A percentile compares a stretch with the other conserved stretches of the same genome.
Evolutionary conservation across 352 stramenopile species (phyloP).

Genomic region (Blastocystis sp.): DNA sequence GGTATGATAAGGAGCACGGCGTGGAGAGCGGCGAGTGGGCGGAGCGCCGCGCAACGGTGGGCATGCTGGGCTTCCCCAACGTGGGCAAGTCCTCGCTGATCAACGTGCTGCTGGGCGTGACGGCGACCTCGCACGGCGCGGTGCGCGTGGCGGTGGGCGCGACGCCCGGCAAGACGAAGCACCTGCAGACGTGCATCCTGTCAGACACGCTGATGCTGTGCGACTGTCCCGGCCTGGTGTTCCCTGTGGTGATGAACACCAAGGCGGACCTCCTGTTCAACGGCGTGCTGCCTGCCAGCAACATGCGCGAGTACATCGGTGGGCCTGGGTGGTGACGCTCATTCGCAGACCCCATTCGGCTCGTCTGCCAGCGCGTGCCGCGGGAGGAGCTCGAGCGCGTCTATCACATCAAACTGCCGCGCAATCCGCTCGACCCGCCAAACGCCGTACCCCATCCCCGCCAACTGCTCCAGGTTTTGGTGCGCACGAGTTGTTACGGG

Average conservation of each 20-base stretch:
- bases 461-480: slow-evolving; percentile 71
- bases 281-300: slow-evolving; percentile 93
- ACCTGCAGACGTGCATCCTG: slow-evolving; percentile 98
- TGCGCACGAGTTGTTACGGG: not conserved
- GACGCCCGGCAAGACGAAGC: slow-evolving; percentile 98
- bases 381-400: slow-evolving; percentile 89
- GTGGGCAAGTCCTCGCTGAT: slow-evolving; percentile 93
- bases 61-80: slow-evolving; percentile 81
- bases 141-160: slow-evolving; percentile 91
- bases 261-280: slow-evolving; percentile 97
- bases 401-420: slow-evolving; percentile 89
- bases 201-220: slow-evolving; percentile 94
- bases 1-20: not conserved
- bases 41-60: slow-evolving; percentile 81
- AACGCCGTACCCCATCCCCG: slow-evolving; percentile 70
- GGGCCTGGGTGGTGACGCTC: no score
- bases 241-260: slow-evolving; percentile 95
- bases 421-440: slow-evolving; percentile 38
- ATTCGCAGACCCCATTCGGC: slow-evolving; percentile 79
- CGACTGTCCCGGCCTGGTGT: slow-evolving; percentile 98
- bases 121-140: slow-evolving; percentile 85
- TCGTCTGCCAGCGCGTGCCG: slow-evolving; percentile 89
- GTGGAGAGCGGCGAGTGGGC: slow-evolving; percentile 45
- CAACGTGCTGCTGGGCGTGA: slow-evolving; percentile 93
- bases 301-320: slow-evolving; percentile 89